Evolutionary conservation across 805 yeast species (phyloP), one percentile per base, ranked within the genome.

Genomic region (Saccharomycopsis fodiens): DNA sequence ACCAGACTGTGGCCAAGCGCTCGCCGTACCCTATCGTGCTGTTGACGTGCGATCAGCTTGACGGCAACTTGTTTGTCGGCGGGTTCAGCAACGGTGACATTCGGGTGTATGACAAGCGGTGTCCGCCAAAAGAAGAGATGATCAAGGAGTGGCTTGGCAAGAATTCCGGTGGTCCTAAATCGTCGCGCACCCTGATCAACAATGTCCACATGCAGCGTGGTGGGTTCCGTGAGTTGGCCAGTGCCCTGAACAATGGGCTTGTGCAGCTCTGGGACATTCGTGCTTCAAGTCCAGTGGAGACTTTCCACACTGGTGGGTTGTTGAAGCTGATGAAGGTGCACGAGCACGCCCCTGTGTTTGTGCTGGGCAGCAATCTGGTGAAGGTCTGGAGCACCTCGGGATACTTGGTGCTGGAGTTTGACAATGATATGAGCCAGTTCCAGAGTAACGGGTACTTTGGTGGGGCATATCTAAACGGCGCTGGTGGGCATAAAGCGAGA

Each of bases 161-260:
- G n/a, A 39, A 39, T n/a, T 61, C 59, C 22, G 52, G 54, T 22
- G 52, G 47, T 21, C 51, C 45, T 17, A 59, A 64, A n/a, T 60
- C 57, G 16, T 68, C 69, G 46, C 72, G 78, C 37, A 60, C 72
- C 2, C 73, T 86, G 55, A 78, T 91, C 36, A 69, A 79, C 39
- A 86, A 84, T 54, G 79, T 89, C 7, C 95, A 86, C 57, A 83
- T 93, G 94, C 98, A 93, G 67, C 73, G 98, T 56, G 98, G 98
- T 32, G 98, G 98, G 0, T 78, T 78, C 55, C 72, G 98, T 46
- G 98, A 93, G 59, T 70, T 93, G 39, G 82, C 83, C 2, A 79
- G 91, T 52, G 97, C 95, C 0, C 73, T 83, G 6, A 66, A 84
- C 0, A 93, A 85, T 57, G 97, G 98, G 1, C 68, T 71, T 38